These are phyloP conservation scores for Curvularia spicifera DNA, from an alignment of 2,329 filamentous ascomycete species.

Conservation along the genomic window DNA sequence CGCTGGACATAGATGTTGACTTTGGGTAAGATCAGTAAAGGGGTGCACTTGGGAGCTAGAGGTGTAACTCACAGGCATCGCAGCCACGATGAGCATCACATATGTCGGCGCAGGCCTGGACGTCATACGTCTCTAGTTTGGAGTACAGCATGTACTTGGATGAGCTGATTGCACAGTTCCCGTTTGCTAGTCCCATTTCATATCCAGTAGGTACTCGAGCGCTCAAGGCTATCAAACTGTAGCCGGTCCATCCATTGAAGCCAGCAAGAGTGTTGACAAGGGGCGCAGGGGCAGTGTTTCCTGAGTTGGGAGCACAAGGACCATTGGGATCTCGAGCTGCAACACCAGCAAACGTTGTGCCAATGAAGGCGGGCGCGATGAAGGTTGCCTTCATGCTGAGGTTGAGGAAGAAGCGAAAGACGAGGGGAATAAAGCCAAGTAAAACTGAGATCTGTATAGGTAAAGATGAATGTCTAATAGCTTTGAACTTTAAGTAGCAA, in stretches of 20 bases:
- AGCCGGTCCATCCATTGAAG: conserved; percentile 3
- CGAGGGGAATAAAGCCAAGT: neutral
- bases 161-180: conserved; percentile 15
- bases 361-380: neutral
- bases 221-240: conserved; percentile 1
- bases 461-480: neutral
- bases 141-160: conserved; percentile 12
- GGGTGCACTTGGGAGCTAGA: neutral
- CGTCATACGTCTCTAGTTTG: conserved; percentile 12
- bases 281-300: conserved; percentile 8
- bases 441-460: neutral
- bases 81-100: conserved; percentile 14
- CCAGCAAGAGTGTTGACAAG: neutral
- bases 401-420: neutral
- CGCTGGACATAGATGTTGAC: conserved; percentile 35
- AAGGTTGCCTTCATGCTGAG: neutral
- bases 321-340: neutral
- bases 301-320: neutral
- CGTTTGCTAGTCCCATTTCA: conserved; percentile 1
- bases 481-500: neutral
- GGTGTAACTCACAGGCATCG: conserved; percentile 12
- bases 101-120: conserved; percentile 10
- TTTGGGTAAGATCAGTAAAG: neutral
- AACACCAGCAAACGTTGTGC: neutral
- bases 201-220: conserved; percentile 11